Percentiles rank a stretch among this genome's conserved stretches.
These are phyloP conservation scores for Candida frijolesensis DNA, from an alignment of 1,139 yeast species.

Conservation along the genomic window DNA sequence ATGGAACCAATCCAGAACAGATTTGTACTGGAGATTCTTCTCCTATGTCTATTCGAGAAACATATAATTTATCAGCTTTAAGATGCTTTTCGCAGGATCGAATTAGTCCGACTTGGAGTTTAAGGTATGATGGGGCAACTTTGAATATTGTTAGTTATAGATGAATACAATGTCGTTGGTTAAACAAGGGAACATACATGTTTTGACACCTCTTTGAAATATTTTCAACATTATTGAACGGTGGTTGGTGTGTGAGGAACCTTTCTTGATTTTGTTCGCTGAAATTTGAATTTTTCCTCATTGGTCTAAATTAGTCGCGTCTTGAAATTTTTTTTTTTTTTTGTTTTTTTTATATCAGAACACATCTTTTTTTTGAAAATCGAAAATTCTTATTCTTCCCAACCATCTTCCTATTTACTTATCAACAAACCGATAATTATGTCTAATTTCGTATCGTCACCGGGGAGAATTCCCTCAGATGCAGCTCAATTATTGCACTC, in stretches of 20 bases:
- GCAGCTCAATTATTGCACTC: conserved; percentile 46
- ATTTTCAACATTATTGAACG: conserved; percentile 2
- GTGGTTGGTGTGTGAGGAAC: not conserved
- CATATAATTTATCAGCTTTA: conserved; percentile 56
- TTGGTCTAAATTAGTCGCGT: conserved; percentile 27
- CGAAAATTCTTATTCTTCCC: not conserved
- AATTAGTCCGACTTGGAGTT: conserved; percentile 49
- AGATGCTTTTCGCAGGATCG: conserved; percentile 45
- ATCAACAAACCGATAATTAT: conserved; percentile 17
- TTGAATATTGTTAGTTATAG: not conserved
- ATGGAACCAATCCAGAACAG: conserved; percentile 71
- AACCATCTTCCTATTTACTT: not conserved
- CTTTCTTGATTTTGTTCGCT: not conserved
- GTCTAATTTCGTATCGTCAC: conserved; percentile 52
- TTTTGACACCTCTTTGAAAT: conserved; percentile 7
- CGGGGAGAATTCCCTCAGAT: conserved; percentile 49
- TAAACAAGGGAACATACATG: conserved; percentile 4
- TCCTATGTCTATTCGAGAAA: conserved; percentile 44
- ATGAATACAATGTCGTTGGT: not conserved
- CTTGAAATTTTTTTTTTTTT: conserved; percentile 7
- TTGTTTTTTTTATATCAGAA: not conserved
- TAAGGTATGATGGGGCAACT: conserved; percentile 24
- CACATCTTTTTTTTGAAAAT: not conserved
- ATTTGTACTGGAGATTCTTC: conserved; percentile 38
- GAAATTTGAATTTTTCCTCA: conserved; percentile 21